Conservation (phyloP, 495 filamentous ascomycete genomes). For the Bacidia gigantensis region DNA sequence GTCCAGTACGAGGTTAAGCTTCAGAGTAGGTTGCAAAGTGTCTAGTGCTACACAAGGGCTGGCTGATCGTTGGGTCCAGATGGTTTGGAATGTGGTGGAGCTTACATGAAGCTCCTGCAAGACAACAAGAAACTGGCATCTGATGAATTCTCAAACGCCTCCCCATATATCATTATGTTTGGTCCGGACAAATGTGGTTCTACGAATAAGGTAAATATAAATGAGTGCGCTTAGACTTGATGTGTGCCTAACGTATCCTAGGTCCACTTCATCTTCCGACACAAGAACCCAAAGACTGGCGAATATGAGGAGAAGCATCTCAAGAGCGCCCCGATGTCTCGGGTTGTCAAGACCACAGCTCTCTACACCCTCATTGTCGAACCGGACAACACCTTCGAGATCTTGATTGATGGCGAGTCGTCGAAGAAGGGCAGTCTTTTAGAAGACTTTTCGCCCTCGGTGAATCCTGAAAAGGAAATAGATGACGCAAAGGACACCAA, state of each 20-base stretch:
- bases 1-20: slow-evolving; percentile 99
- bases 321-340: slow-evolving; percentile 65
- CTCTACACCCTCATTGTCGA: slow-evolving; percentile 94
- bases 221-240: not conserved
- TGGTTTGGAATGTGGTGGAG: slow-evolving; percentile 95
- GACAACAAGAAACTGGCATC: slow-evolving; percentile 94
- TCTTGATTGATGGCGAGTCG: slow-evolving; percentile 75
- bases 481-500: slow-evolving; percentile 92
- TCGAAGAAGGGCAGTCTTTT: slow-evolving; percentile 82
- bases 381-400: slow-evolving; percentile 86
- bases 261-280: slow-evolving; percentile 99
- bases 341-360: slow-evolving; percentile 77
- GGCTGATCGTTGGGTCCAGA: slow-evolving; percentile 35
- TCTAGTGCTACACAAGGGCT: slow-evolving; percentile 2
- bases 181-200: slow-evolving; percentile 98
- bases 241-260: slow-evolving; percentile 17
- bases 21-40: slow-evolving; percentile 52
- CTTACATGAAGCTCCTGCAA: slow-evolving; percentile 97
- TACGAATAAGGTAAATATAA: slow-evolving; percentile 73
- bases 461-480: slow-evolving; percentile 95
- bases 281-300: slow-evolving; percentile 99
- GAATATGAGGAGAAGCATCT: slow-evolving; percentile 99
- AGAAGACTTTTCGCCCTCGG: slow-evolving; percentile 82
- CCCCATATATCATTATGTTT: slow-evolving; percentile 99
- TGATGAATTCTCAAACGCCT: slow-evolving; percentile 95